These are phyloP conservation scores for Fusarium temperatum DNA, from an alignment of 2,329 filamentous ascomycete species.

Conservation along the genomic window DNA sequence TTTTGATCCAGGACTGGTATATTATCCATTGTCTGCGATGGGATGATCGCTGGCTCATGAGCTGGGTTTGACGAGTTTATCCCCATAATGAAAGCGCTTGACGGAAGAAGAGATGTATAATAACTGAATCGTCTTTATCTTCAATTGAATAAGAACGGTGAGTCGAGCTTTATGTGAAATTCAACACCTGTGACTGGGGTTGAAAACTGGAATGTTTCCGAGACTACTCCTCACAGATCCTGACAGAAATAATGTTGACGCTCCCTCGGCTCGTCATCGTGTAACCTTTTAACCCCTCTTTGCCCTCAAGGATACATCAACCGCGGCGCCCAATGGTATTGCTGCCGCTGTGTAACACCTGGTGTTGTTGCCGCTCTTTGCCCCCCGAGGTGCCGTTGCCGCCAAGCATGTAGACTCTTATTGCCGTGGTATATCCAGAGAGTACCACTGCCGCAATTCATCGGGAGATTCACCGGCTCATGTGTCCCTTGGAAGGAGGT, in stretches of 20 bases:
- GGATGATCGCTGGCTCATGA: neutral
- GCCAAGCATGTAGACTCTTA: neutral
- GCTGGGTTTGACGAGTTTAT: neutral
- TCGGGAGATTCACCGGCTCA: neutral
- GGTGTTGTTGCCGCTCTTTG: neutral
- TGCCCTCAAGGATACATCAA: too few relatives aligned
- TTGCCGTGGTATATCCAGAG: neutral
- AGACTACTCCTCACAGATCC: neutral
- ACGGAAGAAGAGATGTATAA: accelerated
- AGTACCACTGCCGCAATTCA: neutral
- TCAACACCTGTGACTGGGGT: neutral
- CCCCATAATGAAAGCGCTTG: neutral
- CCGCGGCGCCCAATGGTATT: neutral
- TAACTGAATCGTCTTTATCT: accelerated
- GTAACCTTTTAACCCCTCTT: neutral
- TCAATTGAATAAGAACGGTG: accelerated
- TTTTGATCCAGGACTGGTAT: neutral
- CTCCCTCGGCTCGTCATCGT: neutral
- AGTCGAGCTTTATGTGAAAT: neutral
- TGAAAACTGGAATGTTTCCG: neutral
- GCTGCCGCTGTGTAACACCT: neutral
- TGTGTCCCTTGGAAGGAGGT: neutral
- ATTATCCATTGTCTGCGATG: accelerated
- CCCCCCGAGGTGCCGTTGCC: neutral
- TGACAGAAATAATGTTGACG: neutral